Evolutionary conservation across 2,329 filamentous ascomycete genomes (phyloP), one percentile per base, ranked within the genome.

Genomic region (Penicillium sp.): DNA sequence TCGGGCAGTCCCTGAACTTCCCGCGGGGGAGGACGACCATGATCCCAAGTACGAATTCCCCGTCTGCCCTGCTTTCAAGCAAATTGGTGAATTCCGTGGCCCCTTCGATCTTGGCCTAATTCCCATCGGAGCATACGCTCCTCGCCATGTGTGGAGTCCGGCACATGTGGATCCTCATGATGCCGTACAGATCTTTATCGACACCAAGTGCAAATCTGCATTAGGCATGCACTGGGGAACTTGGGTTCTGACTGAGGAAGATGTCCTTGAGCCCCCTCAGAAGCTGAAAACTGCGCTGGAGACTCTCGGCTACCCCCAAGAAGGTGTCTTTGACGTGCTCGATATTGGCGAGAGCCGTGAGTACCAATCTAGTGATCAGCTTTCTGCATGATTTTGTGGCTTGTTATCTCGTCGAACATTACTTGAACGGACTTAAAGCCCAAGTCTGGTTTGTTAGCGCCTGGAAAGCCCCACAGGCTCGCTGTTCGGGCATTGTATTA

Each of bases 151-250:
- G 47, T 90, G 93, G 73, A 88, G 83, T 32, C 72, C 81, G 14
- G 83, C 94, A 76, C 91, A 97, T 63, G 84, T 86, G 6, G 86
- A 94, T 61, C 91, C 91, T 0, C 83, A 81, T 51, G 91, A 97
- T 61, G 79, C 84, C 0, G 89, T 95, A 25, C 87, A 93, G 56
- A 95, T 97, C 53, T 95, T 95, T 65, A 65, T 74, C 5, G 90
- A 96, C 55, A 94, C 87, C 1, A 77, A 77, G 52, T 96, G 90
- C 70, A 74, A 78, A 55, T 73, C 70, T 13, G 90, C 89, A 15
- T 75, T 96, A 70, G 90, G 80, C 2, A 95, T 96, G 54, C 91
- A 96, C 61, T 96, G 90, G 89, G 90, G 89, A 2, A 72, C 86
- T 0, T 96, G 90, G 88, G 83, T 87, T 1, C 67, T 95, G 53